phyloP scores from a whole-genome alignment of 1,139 yeast species.

The Lodderomyces theae region DNA sequence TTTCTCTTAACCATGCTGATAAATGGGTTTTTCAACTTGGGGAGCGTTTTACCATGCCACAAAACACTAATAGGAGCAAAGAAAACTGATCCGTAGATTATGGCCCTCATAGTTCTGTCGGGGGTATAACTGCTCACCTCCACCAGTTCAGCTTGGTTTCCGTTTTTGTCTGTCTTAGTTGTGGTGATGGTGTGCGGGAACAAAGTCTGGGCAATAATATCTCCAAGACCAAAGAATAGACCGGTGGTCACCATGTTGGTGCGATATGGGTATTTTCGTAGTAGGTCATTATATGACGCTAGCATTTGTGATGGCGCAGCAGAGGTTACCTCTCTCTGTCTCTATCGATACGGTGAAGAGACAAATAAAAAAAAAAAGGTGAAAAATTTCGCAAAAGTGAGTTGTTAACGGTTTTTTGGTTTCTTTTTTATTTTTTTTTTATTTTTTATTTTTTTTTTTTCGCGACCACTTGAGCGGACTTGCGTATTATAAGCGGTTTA shows the following conservation, averaged over 20 bases:
- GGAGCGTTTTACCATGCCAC: conserved; percentile 63
- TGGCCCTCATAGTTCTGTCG: conserved; percentile 60
- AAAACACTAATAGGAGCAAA: conserved; percentile 74
- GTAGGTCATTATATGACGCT: conserved; percentile 33
- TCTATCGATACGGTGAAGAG: too few species aligned
- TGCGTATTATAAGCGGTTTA: background rate
- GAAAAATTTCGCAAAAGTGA: conserved; percentile 3
- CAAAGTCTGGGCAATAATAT: conserved; percentile 61
- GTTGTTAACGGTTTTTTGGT: too few species aligned
- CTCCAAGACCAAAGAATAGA: conserved; percentile 72
- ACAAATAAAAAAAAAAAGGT: background rate
- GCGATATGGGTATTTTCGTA: conserved; percentile 47
- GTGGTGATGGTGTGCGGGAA: conserved; percentile 35
- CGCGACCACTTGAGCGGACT: conserved; percentile 2
- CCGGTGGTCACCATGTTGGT: conserved; percentile 60
- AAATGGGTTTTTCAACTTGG: conserved; percentile 46
- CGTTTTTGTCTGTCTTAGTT: conserved; percentile 14
- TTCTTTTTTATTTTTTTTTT: background rate
- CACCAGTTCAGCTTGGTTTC: conserved; percentile 11
- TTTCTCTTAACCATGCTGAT: conserved; percentile 14
- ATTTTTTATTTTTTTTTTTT: conserved; percentile 16
- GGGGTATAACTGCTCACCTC: conserved; percentile 8
- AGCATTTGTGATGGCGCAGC: background rate
- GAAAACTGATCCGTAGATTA: conserved; percentile 69
- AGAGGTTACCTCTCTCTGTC: too few species aligned